Percentiles rank a stretch among this genome's conserved stretches.
Conservation (phyloP, 139 green algal genomes). For the Chlorella vulgaris region DNA sequence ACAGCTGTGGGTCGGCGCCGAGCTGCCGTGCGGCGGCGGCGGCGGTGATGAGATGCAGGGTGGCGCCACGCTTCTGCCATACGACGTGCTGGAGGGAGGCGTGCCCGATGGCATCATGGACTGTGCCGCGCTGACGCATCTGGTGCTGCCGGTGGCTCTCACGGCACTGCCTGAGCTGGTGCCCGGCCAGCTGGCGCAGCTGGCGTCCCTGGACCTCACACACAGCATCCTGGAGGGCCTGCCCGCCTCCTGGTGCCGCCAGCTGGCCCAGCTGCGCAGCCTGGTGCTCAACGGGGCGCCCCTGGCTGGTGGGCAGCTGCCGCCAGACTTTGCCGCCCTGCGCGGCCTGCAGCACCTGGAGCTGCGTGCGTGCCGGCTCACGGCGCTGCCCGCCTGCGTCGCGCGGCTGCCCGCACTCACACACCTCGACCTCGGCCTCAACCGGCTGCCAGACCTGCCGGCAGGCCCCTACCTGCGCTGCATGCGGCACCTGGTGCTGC, state of each 20-base stretch:
- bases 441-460: conserved; percentile 21
- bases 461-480: background rate
- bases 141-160: conserved; percentile 32
- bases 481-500: conserved; percentile 3
- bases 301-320: conserved; percentile 9
- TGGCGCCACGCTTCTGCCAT: conserved; percentile 5
- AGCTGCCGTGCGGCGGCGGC: background rate
- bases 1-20: background rate
- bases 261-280: conserved; percentile 12
- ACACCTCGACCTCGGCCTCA: conserved; percentile 19
- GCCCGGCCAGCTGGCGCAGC: conserved; percentile 17
- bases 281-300: conserved; percentile 23
- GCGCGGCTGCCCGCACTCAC: conserved; percentile 6
- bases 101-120: conserved; percentile 32
- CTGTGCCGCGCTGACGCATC: conserved; percentile 16
- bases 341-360: conserved; percentile 10
- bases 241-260: conserved; percentile 20
- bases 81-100: conserved; percentile 4
- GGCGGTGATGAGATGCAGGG: background rate
- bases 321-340: conserved; percentile 16
- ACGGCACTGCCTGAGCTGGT: conserved; percentile 16
- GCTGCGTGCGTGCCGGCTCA: conserved; percentile 19
- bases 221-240: conserved; percentile 22
- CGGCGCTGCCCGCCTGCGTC: conserved; percentile 17
- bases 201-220: conserved; percentile 14